Evolutionary conservation across 140 eudicot species (phyloP).

Genomic region (Cichorium intybus): DNA sequence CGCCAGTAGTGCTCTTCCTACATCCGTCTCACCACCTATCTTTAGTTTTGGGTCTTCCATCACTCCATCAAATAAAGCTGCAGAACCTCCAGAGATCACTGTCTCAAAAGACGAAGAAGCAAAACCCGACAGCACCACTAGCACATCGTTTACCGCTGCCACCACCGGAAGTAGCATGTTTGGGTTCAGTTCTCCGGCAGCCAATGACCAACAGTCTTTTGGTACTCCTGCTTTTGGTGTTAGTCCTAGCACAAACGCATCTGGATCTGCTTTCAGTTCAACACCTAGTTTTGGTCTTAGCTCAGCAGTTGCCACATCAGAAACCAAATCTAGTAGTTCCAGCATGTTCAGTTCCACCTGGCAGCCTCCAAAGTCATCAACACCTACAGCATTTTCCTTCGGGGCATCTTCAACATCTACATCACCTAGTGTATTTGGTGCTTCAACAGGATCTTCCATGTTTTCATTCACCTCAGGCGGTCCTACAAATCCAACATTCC

Average conservation of each 20-base stretch:
- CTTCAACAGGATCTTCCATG: conserved; percentile 39
- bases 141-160: conserved; percentile 16
- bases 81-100: conserved; percentile 16
- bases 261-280: no score
- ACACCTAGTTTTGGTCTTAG: conserved; percentile 36
- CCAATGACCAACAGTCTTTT: conserved; percentile 21
- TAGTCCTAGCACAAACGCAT: no score
- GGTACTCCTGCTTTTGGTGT: conserved; percentile 21
- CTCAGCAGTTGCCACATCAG: conserved; percentile 39
- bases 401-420: conserved; percentile 38
- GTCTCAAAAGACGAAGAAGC: no score
- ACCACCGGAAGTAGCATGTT: conserved; percentile 33
- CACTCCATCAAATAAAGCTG: conserved; percentile 25
- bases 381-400: conserved; percentile 41
- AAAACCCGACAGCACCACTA: conserved; percentile 12
- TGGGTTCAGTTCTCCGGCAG: conserved; percentile 34
- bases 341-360: conserved; percentile 30
- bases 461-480: conserved; percentile 44
- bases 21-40: conserved; percentile 27
- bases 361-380: conserved; percentile 35
- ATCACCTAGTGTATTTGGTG: conserved; percentile 42
- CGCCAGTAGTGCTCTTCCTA: conserved; percentile 19
- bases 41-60: conserved; percentile 35
- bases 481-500: conserved; percentile 27
- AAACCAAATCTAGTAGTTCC: conserved; percentile 17